Evolutionary conservation across 2,329 filamentous ascomycete species (phyloP).

Genomic region (Aspergillus viridinutans): DNA sequence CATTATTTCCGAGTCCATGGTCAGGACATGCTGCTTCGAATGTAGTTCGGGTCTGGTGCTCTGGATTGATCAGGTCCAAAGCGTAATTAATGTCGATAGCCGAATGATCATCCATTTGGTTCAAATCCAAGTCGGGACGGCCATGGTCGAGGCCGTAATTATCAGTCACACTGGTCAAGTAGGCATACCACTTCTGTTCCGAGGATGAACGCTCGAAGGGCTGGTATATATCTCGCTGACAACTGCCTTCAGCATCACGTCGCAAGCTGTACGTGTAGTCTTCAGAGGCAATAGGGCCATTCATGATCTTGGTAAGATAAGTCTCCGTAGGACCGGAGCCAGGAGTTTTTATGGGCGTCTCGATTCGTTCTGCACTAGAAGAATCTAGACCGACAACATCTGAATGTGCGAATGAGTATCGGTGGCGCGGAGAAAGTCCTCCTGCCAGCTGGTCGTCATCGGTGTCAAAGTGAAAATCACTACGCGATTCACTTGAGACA

Average conservation of each 20-base stretch:
- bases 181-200: conserved; percentile 28
- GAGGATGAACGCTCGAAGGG: conserved; percentile 18
- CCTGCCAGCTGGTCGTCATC: background rate
- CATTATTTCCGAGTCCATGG: conserved; percentile 44
- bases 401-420: background rate
- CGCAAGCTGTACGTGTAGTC: background rate
- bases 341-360: background rate
- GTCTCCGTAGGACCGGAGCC: conserved; percentile 1
- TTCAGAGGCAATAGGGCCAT: conserved; percentile 3
- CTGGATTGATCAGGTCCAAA: conserved; percentile 25
- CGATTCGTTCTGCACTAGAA: background rate
- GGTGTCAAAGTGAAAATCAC: background rate
- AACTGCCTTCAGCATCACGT: background rate
- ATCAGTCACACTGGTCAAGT: conserved; percentile 32
- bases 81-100: conserved; percentile 55
- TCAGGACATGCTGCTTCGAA: background rate
- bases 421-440: background rate
- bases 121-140: conserved; percentile 64
- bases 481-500: background rate
- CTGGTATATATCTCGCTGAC: conserved; percentile 23
- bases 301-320: conserved; percentile 9
- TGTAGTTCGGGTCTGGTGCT: conserved; percentile 5
- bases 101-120: conserved; percentile 65
- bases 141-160: conserved; percentile 69
- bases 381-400: too few species aligned